Percentiles rank a stretch among this genome's conserved stretches.
Conservation (phyloP, 306 rosid species). For the Leucaena leucocephala region DNA sequence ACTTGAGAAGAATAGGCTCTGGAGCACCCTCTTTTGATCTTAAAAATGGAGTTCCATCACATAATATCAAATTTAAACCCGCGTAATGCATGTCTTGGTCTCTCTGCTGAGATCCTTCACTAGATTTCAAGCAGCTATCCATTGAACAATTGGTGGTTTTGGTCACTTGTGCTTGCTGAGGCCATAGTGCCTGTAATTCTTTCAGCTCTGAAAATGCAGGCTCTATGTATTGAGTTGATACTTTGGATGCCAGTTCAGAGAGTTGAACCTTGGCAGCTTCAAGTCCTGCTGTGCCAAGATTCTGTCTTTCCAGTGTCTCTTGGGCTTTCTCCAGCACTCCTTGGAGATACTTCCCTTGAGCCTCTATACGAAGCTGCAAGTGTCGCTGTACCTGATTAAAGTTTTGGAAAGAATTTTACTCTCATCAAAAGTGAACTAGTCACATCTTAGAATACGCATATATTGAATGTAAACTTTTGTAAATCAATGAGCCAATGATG, state of each 20-base stretch:
- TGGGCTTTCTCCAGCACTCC: constrained; percentile 83
- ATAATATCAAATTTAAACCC: constrained; percentile 41
- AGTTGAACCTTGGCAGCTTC: constrained; percentile 82
- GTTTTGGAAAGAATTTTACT: background rate
- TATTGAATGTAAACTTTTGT: background rate
- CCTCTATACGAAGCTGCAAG: constrained; percentile 83
- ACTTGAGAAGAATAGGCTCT: constrained; percentile 37
- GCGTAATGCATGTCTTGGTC: constrained; percentile 47
- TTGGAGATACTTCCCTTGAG: constrained; percentile 87
- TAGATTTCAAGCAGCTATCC: constrained; percentile 62
- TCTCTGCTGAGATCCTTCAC: constrained; percentile 54
- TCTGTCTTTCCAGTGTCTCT: constrained; percentile 66
- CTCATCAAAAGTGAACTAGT: background rate
- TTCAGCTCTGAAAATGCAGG: constrained; percentile 56
- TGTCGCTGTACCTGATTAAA: constrained; percentile 79
- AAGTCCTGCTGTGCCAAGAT: constrained; percentile 60
- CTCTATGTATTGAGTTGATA: constrained; percentile 59
- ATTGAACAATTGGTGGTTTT: constrained; percentile 56
- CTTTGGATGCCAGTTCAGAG: constrained; percentile 74
- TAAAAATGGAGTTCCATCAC: constrained; percentile 30
- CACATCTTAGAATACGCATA: background rate
- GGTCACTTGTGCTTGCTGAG: constrained; percentile 46
- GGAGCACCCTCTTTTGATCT: constrained; percentile 37
- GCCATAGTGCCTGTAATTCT: constrained; percentile 48
- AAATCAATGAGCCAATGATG: background rate